Evolutionary conservation across 176 grass and related monocot genomes (phyloP).

Genomic region (Bonia amplexicaulis): DNA sequence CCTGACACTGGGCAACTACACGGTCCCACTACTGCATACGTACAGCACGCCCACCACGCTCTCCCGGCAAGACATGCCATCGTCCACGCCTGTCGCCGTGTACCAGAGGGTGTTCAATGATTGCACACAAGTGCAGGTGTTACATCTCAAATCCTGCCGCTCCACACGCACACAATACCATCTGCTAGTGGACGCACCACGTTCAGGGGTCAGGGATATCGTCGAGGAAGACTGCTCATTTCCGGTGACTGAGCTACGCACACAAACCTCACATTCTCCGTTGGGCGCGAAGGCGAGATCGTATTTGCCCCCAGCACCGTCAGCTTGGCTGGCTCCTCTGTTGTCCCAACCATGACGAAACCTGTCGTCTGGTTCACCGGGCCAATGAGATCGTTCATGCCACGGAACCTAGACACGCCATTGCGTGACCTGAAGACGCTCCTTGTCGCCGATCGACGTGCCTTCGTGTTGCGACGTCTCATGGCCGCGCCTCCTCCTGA

Average conservation of each 20-base stretch:
- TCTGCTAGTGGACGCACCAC: not conserved
- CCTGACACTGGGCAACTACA: slow-evolving; percentile 9
- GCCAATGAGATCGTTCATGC: not conserved
- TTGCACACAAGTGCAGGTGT: not conserved
- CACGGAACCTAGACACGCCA: not conserved
- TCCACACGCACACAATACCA: not conserved
- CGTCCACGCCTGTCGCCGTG: not conserved
- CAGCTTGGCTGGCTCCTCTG: not conserved
- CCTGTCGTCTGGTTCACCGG: not conserved
- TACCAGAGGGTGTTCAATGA: not conserved
- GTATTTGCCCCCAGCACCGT: no score
- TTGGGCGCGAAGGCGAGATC: no score
- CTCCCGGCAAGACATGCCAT: slow-evolving; percentile 7
- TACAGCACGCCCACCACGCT: not conserved
- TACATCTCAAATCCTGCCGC: no score
- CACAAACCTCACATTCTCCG: slow-evolving; percentile 1
- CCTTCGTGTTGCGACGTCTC: not conserved
- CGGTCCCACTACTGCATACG: not conserved
- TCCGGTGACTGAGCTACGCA: not conserved
- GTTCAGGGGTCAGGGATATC: not conserved
- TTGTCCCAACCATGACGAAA: not conserved
- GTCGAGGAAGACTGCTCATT: slow-evolving; percentile 32
- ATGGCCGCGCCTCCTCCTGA: not conserved
- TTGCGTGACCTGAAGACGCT: not conserved
- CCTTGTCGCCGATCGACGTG: slow-evolving; percentile 3